These are phyloP conservation scores for Aspergillus fumigatus DNA, from an alignment of 2,329 filamentous ascomycete genomes.

Conservation along the genomic window DNA sequence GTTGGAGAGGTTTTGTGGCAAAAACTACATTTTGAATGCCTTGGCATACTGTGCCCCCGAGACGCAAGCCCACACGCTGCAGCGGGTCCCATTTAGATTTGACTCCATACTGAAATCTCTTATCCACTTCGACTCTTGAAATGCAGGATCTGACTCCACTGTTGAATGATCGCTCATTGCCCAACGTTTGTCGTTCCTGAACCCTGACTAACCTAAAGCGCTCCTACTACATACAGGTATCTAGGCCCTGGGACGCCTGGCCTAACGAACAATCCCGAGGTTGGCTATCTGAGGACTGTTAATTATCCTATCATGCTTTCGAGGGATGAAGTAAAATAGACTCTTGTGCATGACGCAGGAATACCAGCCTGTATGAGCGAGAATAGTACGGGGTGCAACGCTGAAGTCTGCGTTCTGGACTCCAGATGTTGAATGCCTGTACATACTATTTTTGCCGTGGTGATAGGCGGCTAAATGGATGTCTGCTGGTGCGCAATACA, in stretches of 20 bases:
- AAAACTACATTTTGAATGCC: not conserved
- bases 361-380: not conserved
- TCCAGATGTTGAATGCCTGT: not conserved
- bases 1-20: no score
- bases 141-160: not conserved
- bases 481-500: not conserved
- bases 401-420: not conserved
- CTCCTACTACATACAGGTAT: not conserved
- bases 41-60: not conserved
- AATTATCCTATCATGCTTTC: not conserved
- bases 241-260: no score
- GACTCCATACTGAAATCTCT: not conserved
- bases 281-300: not conserved
- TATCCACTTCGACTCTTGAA: not conserved
- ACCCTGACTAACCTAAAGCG: not conserved
- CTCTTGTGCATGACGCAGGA: not conserved
- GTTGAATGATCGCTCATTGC: not conserved
- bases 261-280: not conserved
- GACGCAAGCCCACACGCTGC: not conserved
- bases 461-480: not conserved
- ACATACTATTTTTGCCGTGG: not conserved
- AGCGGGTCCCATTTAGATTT: not conserved
- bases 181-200: not conserved
- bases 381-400: not conserved
- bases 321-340: not conserved